These are phyloP conservation scores for Orbilia oligospora DNA, from an alignment of 2,329 filamentous ascomycete species.

Conservation along the genomic window DNA sequence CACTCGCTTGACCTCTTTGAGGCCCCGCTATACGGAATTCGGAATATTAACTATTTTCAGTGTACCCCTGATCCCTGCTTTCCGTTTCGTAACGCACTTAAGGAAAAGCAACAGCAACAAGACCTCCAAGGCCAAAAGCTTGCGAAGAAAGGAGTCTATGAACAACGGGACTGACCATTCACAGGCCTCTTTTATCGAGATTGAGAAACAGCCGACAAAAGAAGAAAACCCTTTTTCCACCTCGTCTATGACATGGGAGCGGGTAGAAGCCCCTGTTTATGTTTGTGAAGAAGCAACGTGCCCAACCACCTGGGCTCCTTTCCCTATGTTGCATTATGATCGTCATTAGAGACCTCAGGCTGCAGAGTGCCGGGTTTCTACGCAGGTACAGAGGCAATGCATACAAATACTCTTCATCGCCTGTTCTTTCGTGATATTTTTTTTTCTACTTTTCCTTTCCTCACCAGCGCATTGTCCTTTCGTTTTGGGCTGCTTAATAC, in stretches of 20 bases:
- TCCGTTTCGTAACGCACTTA: slow-evolving; percentile 48
- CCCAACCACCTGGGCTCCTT: slow-evolving; percentile 38
- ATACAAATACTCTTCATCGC: slow-evolving; percentile 55
- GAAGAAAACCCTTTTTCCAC: slow-evolving; percentile 21
- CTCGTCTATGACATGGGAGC: slow-evolving; percentile 31
- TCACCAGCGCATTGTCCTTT: slow-evolving; percentile 56
- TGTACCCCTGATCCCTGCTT: slow-evolving; percentile 25
- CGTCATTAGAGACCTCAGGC: slow-evolving; percentile 6
- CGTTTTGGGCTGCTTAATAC: slow-evolving; percentile 31
- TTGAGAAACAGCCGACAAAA: slow-evolving; percentile 16
- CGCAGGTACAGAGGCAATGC: slow-evolving; percentile 33
- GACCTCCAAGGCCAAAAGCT: background rate
- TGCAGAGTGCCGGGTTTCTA: slow-evolving; percentile 26
- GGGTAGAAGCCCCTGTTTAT: slow-evolving; percentile 41
- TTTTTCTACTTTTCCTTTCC: slow-evolving; percentile 22
- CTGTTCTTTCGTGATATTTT: slow-evolving; percentile 6
- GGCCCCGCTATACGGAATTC: slow-evolving; percentile 39
- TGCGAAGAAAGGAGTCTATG: slow-evolving; percentile 18
- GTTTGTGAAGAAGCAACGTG: slow-evolving; percentile 42
- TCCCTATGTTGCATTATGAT: slow-evolving; percentile 24
- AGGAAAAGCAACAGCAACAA: slow-evolving; percentile 17
- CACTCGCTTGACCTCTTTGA: slow-evolving; percentile 41
- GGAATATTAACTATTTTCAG: slow-evolving; percentile 42
- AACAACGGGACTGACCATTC: slow-evolving; percentile 13
- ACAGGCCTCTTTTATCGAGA: slow-evolving; percentile 18